A percentile compares a stretch with the other conserved stretches of the same genome.
phyloP scores from a whole-genome alignment of 1,139 yeast species.

The Scheffersomyces parashehatae region DNA sequence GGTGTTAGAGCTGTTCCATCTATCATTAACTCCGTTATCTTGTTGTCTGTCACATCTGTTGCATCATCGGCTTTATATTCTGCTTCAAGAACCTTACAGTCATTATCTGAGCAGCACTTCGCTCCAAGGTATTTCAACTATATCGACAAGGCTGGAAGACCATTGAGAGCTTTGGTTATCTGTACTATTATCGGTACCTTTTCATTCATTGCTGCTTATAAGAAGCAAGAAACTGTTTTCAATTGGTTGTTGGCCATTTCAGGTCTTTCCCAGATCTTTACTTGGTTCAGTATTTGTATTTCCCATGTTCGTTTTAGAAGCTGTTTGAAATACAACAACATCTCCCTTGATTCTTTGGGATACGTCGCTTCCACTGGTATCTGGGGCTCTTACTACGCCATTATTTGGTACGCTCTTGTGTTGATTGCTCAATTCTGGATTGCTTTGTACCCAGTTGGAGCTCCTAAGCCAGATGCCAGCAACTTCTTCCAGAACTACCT shows the following conservation, averaged over 20 bases:
- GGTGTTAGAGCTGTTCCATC: conserved; percentile 41
- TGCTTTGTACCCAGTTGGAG: conserved; percentile 39
- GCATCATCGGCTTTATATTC: conserved; percentile 48
- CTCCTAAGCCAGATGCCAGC: conserved; percentile 26
- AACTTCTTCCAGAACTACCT: conserved; percentile 40
- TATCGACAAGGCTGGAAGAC: conserved; percentile 46
- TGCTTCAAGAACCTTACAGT: conserved; percentile 44
- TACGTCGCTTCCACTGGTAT: conserved; percentile 44
- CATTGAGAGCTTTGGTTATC: conserved; percentile 38
- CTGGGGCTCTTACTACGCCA: conserved; percentile 39
- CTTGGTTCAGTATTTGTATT: conserved; percentile 44
- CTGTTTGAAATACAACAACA: conserved; percentile 38
- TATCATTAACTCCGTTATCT: conserved; percentile 45
- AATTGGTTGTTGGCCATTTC: conserved; percentile 47
- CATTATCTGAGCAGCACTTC: conserved; percentile 44
- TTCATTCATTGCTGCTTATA: conserved; percentile 39
- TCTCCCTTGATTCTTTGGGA: conserved; percentile 37
- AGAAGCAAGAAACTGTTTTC: conserved; percentile 42
- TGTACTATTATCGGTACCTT: conserved; percentile 32
- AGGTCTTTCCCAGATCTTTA: conserved; percentile 44
- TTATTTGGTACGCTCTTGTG: conserved; percentile 34
- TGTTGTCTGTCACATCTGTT: conserved; percentile 47
- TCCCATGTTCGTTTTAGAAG: conserved; percentile 45
- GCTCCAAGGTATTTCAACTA: conserved; percentile 45
- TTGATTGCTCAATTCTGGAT: conserved; percentile 46